Base-by-base conservation (phyloP, 176 grass and related monocot species). In the Echinochloa phyllopogon region DNA sequence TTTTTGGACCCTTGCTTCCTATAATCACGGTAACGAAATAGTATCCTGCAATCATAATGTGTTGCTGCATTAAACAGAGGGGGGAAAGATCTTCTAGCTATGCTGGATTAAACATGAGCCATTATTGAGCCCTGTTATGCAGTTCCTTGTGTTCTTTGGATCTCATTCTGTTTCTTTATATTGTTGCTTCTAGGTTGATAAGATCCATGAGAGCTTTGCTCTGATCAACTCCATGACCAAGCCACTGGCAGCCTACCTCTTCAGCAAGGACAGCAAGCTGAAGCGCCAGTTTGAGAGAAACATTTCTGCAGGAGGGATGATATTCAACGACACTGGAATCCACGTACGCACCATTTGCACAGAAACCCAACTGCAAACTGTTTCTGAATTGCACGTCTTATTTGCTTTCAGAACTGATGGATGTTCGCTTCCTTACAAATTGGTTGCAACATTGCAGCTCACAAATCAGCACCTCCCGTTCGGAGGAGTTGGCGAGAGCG, bases 1-100 rank as follows among this genome's bases (percentile, higher is more conserved):
- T 97, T n/a, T 97, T 97, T 43, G 92, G 92, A 3, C 94, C 94
- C 6, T 71, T 97, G 79, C 90, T 97, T 47, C 94, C 94, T 4
- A 94, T 94, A 47, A 57, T 94, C 75, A 97, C 89, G 33, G 94
- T 97, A 59, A 74, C 53, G 13, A 64, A 37, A 16, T 8, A 65
- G 37, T 36, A 27, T 65, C n/a, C 2, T 25, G n/a, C 25, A 12
- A 60, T 25, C n/a, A 25, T 12, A 25, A 25, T 60, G n/a, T 25
- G 25, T 58, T 12, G n/a, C 21, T 12, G 57, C 9, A 60, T 60
- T 25, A 24, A 65, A 65, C 33, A 65, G 1, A 7, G 6, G 27
- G 29, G 29, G 29, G 2, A 33, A 33, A 33, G 29, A 33, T 64
- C 25, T 11, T n/a, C 55, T n/a, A 63, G 5, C 29, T 14, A 62